Evolutionary conservation across 441 rosid genomes (phyloP).

Genomic region (Pelargonium cotyledonis): DNA sequence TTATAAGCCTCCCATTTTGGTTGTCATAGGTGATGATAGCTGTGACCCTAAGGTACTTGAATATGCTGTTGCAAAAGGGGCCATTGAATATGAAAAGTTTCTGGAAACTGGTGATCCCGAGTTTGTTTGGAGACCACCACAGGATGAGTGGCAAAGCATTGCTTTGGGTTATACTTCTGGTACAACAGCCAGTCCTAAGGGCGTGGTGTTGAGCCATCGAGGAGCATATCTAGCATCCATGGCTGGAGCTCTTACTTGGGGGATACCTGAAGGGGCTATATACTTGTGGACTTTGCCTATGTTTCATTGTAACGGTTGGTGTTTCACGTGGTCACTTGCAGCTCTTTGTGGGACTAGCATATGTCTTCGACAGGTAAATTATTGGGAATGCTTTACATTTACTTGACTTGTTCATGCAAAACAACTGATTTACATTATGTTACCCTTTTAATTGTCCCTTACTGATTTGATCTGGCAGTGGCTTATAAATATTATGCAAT

Average conservation of each 20-base stretch:
- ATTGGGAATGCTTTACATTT: neutral
- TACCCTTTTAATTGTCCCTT: neutral
- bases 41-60: constrained; percentile 50
- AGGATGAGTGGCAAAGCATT: constrained; percentile 92
- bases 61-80: constrained; percentile 60
- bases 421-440: neutral
- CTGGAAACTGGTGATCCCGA: constrained; percentile 64
- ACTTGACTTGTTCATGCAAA: neutral
- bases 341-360: constrained; percentile 68
- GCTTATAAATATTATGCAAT: too few species aligned
- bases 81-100: constrained; percentile 65
- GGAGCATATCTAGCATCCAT: constrained; percentile 77
- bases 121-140: constrained; percentile 72
- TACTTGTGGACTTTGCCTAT: constrained; percentile 94
- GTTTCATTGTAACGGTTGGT: constrained; percentile 94
- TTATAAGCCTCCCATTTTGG: constrained; percentile 50
- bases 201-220: constrained; percentile 75
- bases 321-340: constrained; percentile 83
- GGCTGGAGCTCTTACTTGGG: constrained; percentile 64
- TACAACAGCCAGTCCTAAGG: constrained; percentile 86
- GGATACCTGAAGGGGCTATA: constrained; percentile 68
- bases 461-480: too few species aligned
- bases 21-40: constrained; percentile 67
- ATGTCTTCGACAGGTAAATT: constrained; percentile 81
- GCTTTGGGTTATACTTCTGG: constrained; percentile 89